These are phyloP conservation scores for Endogone sp. DNA, from an alignment of 192 early-diverging fungal genomes.

Conservation along the genomic window DNA sequence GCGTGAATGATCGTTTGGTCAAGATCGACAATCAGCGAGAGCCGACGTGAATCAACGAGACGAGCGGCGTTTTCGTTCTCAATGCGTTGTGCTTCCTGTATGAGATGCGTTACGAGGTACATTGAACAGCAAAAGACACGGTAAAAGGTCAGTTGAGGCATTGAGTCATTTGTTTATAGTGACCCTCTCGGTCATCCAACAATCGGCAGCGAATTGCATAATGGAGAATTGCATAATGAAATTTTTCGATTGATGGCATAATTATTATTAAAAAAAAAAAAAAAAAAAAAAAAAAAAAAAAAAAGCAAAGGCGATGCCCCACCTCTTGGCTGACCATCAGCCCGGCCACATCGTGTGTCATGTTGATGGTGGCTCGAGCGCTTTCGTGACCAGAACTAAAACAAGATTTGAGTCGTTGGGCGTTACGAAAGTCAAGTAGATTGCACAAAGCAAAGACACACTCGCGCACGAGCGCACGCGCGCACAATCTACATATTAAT, in stretches of 20 bases:
- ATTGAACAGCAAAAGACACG: no score
- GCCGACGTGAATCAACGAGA: slow-evolving; percentile 61
- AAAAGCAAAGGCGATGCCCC: no score
- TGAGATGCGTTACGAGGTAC: slow-evolving; percentile 2
- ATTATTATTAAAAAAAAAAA: slow-evolving; percentile 8
- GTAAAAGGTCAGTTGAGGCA: no score
- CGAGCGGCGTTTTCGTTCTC: slow-evolving; percentile 64
- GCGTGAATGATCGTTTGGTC: slow-evolving; percentile 98
- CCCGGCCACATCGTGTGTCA: slow-evolving; percentile 70
- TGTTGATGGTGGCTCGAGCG: slow-evolving; percentile 64
- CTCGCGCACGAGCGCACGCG: slow-evolving; percentile 12
- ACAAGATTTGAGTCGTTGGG: no score
- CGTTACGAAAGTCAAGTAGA: no score
- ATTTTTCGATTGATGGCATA: slow-evolving; percentile 16
- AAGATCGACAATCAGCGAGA: slow-evolving; percentile 92
- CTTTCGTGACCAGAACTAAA: slow-evolving; percentile 44
- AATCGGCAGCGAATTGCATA: no score
- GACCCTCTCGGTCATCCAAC: no score
- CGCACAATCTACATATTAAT: slow-evolving; percentile 1
- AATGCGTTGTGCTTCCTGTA: slow-evolving; percentile 65
- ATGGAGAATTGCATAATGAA: no score
- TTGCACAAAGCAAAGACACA: no score
- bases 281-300: no score
- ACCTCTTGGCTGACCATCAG: slow-evolving; percentile 64
- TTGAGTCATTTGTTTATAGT: no score